Base-by-base conservation (phyloP, 1,139 yeast species). In the Protomyces macrosporus region DNA sequence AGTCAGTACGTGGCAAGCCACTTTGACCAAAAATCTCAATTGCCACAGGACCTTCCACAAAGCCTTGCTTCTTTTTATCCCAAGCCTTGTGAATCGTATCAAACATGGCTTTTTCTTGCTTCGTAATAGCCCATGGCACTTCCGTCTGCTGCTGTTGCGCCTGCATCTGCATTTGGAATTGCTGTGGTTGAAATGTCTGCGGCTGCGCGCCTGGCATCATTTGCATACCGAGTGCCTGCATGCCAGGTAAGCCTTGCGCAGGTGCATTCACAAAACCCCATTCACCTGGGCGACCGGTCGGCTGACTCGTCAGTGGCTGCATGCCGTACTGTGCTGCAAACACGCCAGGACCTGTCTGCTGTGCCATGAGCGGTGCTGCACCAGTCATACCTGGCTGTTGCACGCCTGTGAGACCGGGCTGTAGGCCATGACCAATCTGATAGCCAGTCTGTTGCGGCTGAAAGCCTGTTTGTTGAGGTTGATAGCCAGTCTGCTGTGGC, bases 21-120 rank as follows among this genome's bases (percentile, higher is more conserved):
- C 96, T 87, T 75, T 93, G 93, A 57, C 95, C 86, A 75, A 93
- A 90, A 45, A 93, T 86, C 67, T 84, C 84, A 63, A 93, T 90
- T 0, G 97, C 97, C 16, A 86, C 84, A 51, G 84, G 84, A 12
- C 98, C 96, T 65, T 85, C 86, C 64, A 93, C 80, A 67, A 77
- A 81, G 0, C 98, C 98, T 60, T 78, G 79, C 57, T 81, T 81
- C 39, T 79, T 73, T 23, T 83, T 78, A 73, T 91, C 97, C 90
- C 96, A 91, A 53, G 95, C 95, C 63, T 80, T 80, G 75, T 91
- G 93, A 66, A 91, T 88, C 60, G 87, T 88, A 72, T 90, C 97
- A 75, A 90, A 91, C 64, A 90, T 84, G 66, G 81, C 81, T 73
- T 90, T 91, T 72, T 93, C 98, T 70, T 89, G 93, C 70, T 86